Conservation (phyloP, 768 basidiomycete species). For the Cyathus striatus region DNA sequence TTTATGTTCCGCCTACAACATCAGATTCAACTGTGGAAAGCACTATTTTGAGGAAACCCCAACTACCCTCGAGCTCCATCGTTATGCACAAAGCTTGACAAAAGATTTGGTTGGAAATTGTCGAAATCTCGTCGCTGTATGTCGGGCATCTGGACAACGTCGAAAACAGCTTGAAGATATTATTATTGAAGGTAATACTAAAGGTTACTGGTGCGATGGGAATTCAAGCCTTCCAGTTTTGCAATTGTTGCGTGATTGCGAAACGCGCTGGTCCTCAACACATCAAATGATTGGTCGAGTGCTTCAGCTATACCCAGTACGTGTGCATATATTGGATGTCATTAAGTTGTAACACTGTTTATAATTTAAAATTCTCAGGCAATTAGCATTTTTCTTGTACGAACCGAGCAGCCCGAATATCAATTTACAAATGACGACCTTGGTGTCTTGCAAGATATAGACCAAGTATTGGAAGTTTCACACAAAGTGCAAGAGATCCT, state of each 20-base stretch:
- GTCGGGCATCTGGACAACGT: not conserved
- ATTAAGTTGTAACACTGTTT: not conserved
- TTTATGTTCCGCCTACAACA: too few species aligned
- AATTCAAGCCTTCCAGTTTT: not conserved
- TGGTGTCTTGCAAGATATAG: not conserved
- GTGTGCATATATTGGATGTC: too few species aligned
- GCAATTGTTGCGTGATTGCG: conserved; percentile 1
- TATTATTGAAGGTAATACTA: not conserved
- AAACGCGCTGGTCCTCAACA: conserved; percentile 1
- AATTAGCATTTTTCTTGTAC: not conserved
- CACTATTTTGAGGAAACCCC: too few species aligned
- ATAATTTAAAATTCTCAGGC: not conserved
- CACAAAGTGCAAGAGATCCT: conserved; percentile 1
- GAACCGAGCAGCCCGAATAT: too few species aligned
- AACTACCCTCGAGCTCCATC: not conserved
- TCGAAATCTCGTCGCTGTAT: not conserved
- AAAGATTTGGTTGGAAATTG: not conserved
- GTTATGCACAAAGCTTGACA: not conserved
- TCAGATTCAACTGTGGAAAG: too few species aligned
- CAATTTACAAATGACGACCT: not conserved
- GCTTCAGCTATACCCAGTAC: not conserved
- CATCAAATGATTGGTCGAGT: not conserved
- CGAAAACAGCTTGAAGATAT: not conserved
- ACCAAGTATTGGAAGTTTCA: not conserved
- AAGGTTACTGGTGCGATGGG: not conserved